Conservation (phyloP, 2,329 filamentous ascomycete genomes). For the Hysterium pulicare region DNA sequence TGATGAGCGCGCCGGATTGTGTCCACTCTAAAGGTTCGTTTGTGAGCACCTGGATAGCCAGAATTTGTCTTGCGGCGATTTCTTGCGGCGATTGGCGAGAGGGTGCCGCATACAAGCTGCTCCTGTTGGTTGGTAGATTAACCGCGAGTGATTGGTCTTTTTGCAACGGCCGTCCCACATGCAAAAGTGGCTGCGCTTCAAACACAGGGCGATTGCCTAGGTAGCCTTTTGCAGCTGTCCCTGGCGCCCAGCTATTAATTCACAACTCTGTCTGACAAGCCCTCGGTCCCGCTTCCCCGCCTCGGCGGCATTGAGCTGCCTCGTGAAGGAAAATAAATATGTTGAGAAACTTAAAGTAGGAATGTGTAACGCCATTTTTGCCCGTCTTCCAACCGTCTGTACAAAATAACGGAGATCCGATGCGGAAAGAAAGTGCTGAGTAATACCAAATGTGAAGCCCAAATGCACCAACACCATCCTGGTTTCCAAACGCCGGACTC, state of each 20-base stretch:
- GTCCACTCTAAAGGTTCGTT: not conserved
- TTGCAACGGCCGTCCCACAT: constrained; percentile 12
- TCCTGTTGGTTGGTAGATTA: constrained; percentile 30
- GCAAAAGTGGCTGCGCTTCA: constrained; percentile 7
- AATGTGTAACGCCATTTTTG: constrained; percentile 9
- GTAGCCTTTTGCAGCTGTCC: constrained; percentile 12
- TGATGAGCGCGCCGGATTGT: not conserved
- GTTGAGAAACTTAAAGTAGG: constrained; percentile 11
- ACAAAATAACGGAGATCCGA: constrained; percentile 7
- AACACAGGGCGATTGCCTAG: not conserved
- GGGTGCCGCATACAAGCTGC: constrained; percentile 37
- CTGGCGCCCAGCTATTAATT: constrained; percentile 31
- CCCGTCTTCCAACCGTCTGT: constrained; percentile 9
- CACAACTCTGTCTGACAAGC: constrained; percentile 28
- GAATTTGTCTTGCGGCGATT: constrained; percentile 4
- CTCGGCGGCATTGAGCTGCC: constrained; percentile 19
- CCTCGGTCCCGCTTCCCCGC: constrained; percentile 19
- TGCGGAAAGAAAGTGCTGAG: constrained; percentile 18
- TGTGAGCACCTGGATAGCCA: not conserved
- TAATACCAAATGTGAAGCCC: constrained; percentile 31
- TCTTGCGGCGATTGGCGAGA: constrained; percentile 26
- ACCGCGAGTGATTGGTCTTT: constrained; percentile 28
- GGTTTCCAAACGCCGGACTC: constrained; percentile 38
- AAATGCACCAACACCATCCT: constrained; percentile 35
- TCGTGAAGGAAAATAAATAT: constrained; percentile 18